Percentiles rank a stretch among this genome's conserved stretches.
Evolutionary conservation across 352 stramenopile species (phyloP).

Genomic region (Vaucheria bursata): DNA sequence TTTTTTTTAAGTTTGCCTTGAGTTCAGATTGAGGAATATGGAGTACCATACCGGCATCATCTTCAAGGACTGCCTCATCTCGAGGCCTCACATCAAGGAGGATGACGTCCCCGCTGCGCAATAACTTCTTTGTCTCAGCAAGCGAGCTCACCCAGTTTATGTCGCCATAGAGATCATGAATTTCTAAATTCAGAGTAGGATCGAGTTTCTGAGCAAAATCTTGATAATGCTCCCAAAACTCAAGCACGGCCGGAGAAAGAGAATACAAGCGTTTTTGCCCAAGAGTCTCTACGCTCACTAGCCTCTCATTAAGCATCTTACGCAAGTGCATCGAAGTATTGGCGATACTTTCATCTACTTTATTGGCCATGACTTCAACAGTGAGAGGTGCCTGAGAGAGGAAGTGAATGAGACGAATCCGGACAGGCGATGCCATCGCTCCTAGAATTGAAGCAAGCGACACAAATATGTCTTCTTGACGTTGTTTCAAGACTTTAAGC

Average conservation of each 20-base stretch:
- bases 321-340: background rate
- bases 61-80: background rate
- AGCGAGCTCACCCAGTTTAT: background rate
- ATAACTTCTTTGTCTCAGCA: background rate
- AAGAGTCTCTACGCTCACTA: background rate
- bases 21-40: background rate
- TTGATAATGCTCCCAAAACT: background rate
- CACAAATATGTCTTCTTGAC: background rate
- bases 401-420: background rate
- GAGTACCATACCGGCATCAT: background rate
- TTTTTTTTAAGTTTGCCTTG: background rate
- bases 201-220: constrained; percentile 1
- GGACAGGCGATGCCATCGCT: background rate
- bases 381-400: background rate
- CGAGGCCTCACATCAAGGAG: background rate
- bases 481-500: background rate
- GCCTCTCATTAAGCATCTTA: background rate
- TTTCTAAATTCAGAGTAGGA: background rate
- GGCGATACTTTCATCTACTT: background rate
- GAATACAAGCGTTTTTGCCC: background rate
- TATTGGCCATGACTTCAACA: background rate
- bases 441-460: background rate
- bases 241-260: background rate
- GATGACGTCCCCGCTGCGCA: background rate
- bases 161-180: background rate